Evolutionary conservation across 1,139 yeast genomes (phyloP).

Genomic region (Meyerozyma smithsonii): DNA sequence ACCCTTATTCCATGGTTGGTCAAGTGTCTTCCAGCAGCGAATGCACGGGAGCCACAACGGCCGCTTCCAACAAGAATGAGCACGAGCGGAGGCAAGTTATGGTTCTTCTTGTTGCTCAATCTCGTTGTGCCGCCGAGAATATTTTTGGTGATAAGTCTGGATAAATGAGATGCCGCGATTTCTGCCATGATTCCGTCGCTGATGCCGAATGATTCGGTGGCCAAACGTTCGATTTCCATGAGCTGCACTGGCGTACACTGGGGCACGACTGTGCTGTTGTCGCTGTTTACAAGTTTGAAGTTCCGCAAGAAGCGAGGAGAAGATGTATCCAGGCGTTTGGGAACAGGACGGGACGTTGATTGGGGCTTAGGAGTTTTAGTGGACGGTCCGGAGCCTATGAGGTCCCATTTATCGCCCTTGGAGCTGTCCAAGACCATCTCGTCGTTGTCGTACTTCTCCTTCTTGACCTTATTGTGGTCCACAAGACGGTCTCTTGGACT

Average conservation of each 20-base stretch:
- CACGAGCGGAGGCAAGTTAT: slow-evolving; percentile 76
- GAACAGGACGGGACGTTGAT: neutral
- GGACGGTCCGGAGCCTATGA: slow-evolving; percentile 20
- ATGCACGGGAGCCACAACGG: slow-evolving; percentile 69
- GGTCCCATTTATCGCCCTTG: slow-evolving; percentile 56
- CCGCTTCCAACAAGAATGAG: slow-evolving; percentile 69
- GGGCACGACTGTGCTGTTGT: slow-evolving; percentile 37
- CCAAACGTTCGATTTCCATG: slow-evolving; percentile 67
- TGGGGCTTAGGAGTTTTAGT: no score
- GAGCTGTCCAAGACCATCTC: slow-evolving; percentile 66
- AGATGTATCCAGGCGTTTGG: neutral
- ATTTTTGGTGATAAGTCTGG: slow-evolving; percentile 49
- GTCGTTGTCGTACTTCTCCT: slow-evolving; percentile 55
- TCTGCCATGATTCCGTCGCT: slow-evolving; percentile 53
- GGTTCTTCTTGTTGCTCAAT: slow-evolving; percentile 51
- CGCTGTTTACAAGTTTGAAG: slow-evolving; percentile 18
- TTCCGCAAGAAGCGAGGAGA: slow-evolving; percentile 5
- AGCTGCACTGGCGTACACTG: slow-evolving; percentile 78
- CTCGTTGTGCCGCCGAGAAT: slow-evolving; percentile 68
- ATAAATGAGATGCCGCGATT: slow-evolving; percentile 65
- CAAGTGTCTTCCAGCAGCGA: slow-evolving; percentile 78
- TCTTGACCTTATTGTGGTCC: slow-evolving; percentile 55
- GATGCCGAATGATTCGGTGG: slow-evolving; percentile 51
- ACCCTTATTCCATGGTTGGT: slow-evolving; percentile 72
- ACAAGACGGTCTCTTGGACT: slow-evolving; percentile 64